A percentile compares a stretch with the other conserved stretches of the same genome.
Conservation (phyloP, 257 asterid species). For the Ophiorrhiza pumila region DNA sequence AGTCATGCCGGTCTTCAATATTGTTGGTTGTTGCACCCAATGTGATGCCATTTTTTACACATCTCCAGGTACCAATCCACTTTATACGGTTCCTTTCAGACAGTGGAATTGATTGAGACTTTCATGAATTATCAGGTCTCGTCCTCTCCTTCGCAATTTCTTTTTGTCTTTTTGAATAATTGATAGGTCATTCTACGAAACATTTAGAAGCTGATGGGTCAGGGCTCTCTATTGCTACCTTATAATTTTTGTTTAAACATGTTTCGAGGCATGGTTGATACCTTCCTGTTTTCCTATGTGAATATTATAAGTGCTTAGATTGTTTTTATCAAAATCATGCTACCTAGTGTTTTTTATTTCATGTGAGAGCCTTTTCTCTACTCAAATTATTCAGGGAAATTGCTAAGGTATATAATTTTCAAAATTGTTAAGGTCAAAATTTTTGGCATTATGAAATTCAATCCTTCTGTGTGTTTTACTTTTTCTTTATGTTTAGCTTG, state of each 20-base stretch:
- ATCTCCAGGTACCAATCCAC: slow-evolving; percentile 86
- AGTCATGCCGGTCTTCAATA: neutral
- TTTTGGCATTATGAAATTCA: neutral
- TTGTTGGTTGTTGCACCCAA: neutral
- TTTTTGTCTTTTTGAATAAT: slow-evolving; percentile 3
- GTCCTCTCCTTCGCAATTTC: slow-evolving; percentile 2
- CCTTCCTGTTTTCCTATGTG: neutral
- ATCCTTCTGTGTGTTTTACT: neutral
- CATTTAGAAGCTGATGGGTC: neutral
- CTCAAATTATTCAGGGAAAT: neutral
- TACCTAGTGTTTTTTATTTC: neutral
- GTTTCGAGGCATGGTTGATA: neutral
- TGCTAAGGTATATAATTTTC: neutral
- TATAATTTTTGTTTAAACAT: neutral
- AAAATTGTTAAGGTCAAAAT: neutral
- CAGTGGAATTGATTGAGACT: slow-evolving; percentile 89
- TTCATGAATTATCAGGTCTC: slow-evolving; percentile 95
- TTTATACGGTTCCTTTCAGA: slow-evolving; percentile 87
- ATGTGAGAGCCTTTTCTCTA: neutral
- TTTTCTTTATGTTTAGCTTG: neutral
- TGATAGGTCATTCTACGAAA: neutral
- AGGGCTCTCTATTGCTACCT: neutral
- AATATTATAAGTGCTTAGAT: neutral
- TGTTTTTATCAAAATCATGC: neutral
- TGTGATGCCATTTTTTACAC: slow-evolving; percentile 9